Base-by-base conservation (phyloP, 192 early-diverging fungal species). In the Linnemannia schmuckeri region DNA sequence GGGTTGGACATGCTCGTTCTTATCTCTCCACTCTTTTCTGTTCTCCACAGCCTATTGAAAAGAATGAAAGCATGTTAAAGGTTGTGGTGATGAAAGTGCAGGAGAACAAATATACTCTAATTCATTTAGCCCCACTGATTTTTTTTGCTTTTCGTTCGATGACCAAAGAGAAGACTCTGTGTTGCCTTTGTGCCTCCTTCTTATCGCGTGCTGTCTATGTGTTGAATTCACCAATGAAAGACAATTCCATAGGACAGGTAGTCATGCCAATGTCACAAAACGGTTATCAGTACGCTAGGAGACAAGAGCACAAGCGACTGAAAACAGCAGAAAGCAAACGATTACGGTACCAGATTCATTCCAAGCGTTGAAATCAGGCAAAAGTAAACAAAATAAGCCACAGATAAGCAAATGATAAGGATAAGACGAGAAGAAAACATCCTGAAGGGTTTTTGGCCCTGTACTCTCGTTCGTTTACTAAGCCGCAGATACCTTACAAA, bases 401-500 rank as follows among this genome's bases (percentile, higher is more conserved):
- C 69, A 70, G 69, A 40, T 70, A 70, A 70, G 69, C 69, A 70
- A 70, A 70, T 70, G 69, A 70, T 70, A 70, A 70, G 17, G 69
- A 70, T 70, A 40, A 72, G 71, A 72, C 38, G 24, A 44, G 42
- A 72, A 40, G 41, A 54, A 30, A 37, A 52, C 47, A 33, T 52
- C 49, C 73, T 74, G 42, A 52, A 52, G 47, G 47, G 73, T 74
- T 54, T 74, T n/a, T 61, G 24, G 22, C 70, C 70, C 6, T 72
- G 44, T 33, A 63, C 57, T 63, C 27, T 12, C 49, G 73, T 55
- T 46, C 74, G 74, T 75, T 55, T 55, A 75, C 74, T 57, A 75
- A 57, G 74, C 52, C 52, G 74, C 52, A 57, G 74, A 75, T 75
- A 75, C 74, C 30, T 75, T 75, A 75, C 74, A 57, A 75, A 75